Percentiles rank a stretch among this genome's conserved stretches.
These are phyloP conservation scores for Chaetomidium leptoderma DNA, from an alignment of 495 filamentous ascomycete genomes.

Conservation along the genomic window DNA sequence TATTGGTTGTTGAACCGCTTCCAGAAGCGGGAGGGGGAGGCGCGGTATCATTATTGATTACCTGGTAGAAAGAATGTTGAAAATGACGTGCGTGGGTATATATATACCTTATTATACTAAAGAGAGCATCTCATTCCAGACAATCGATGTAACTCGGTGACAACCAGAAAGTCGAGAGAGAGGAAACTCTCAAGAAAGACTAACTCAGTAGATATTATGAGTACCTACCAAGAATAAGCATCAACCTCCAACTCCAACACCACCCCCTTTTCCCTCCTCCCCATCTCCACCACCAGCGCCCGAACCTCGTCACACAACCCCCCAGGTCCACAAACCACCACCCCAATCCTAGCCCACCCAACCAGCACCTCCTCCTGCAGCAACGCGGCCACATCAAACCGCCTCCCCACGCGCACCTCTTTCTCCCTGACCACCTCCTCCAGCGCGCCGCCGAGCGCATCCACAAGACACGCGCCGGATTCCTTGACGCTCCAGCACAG, in stretches of 20 bases:
- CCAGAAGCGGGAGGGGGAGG: conserved; percentile 16
- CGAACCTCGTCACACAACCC: conserved; percentile 1
- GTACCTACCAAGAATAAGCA: conserved; percentile 3
- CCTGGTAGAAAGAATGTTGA: no score
- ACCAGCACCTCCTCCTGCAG: not conserved
- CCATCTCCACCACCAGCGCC: not conserved
- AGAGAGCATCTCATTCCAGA: no score
- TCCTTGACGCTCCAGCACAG: not conserved
- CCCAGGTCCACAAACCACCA: not conserved
- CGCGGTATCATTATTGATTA: conserved; percentile 16
- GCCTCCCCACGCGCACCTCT: not conserved
- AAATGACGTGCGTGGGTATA: no score
- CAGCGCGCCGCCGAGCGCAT: not conserved
- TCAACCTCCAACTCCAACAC: conserved; percentile 1
- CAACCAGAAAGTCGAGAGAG: no score
- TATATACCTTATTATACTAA: no score
- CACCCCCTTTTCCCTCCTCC: not conserved
- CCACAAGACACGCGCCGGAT: not conserved
- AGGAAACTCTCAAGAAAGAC: not conserved
- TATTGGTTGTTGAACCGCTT: conserved; percentile 26
- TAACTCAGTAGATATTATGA: no score
- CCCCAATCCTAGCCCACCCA: not conserved
- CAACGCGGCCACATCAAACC: not conserved
- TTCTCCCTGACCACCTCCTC: not conserved
- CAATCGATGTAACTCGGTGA: no score